These are phyloP conservation scores for Sporobolomyces phaffii DNA, from an alignment of 768 basidiomycete species.

Conservation along the genomic window DNA sequence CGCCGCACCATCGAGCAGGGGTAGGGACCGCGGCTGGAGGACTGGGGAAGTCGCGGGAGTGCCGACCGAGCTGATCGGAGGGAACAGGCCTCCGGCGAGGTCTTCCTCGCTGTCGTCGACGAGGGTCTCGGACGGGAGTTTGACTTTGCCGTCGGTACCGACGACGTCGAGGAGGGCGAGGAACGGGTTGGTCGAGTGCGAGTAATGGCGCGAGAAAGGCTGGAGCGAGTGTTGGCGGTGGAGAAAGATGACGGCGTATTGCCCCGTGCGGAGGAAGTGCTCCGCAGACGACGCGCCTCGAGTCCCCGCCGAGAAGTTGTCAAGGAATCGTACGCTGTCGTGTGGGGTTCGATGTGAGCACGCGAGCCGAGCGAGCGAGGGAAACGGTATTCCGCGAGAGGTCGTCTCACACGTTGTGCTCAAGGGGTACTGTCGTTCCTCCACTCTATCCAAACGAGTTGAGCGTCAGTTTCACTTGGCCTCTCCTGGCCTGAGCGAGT, in stretches of 20 bases:
- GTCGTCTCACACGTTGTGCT: conserved; percentile 99
- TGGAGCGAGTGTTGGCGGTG: conserved; percentile 96
- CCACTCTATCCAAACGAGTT: conserved; percentile 62
- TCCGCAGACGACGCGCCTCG: conserved; percentile 96
- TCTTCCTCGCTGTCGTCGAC: conserved; percentile 10
- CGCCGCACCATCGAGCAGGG: neutral
- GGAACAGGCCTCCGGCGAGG: conserved; percentile 19
- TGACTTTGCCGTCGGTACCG: neutral
- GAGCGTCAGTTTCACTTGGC: neutral
- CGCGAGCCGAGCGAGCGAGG: neutral
- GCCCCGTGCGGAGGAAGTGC: conserved; percentile 81
- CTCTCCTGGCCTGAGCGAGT: neutral
- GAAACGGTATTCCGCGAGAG: conserved; percentile 29
- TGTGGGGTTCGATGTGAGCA: conserved; percentile 38
- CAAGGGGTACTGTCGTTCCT: conserved; percentile 93
- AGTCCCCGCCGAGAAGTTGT: conserved; percentile 99
- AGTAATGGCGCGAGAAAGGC: conserved; percentile 95
- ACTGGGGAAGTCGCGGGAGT: conserved; percentile 8
- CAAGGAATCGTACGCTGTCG: conserved; percentile 89
- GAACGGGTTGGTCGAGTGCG: conserved; percentile 95
- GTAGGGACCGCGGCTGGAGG: neutral
- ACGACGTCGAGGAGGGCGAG: conserved; percentile 81
- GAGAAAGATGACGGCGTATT: conserved; percentile 96
- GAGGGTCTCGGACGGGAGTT: neutral
- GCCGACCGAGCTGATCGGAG: conserved; percentile 25